A percentile compares a stretch with the other conserved stretches of the same genome.
These are phyloP conservation scores for Gracilaria caudata DNA, from an alignment of 23 red algal species.

Conservation along the genomic window DNA sequence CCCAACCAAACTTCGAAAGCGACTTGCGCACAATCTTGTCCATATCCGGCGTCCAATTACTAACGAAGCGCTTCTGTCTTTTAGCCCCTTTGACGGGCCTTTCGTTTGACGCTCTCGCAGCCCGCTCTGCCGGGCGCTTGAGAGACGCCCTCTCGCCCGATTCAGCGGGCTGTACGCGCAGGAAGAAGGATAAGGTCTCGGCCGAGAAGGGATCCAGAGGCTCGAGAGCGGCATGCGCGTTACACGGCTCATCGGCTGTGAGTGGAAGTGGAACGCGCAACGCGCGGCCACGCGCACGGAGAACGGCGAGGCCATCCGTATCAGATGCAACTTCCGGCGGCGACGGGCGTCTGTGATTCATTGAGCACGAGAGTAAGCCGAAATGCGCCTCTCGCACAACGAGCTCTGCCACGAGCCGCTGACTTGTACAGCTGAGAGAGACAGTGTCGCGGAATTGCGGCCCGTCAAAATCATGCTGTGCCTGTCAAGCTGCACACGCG, in stretches of 20 bases:
- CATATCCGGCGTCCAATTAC: slow-evolving; percentile 67
- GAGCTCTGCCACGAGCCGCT: background rate
- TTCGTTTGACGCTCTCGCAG: background rate
- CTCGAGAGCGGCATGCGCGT: background rate
- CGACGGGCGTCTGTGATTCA: background rate
- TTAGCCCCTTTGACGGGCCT: slow-evolving; percentile 2
- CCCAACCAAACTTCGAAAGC: slow-evolving; percentile 61
- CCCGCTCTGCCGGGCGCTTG: background rate
- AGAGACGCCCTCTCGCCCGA: background rate
- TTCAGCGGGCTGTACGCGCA: background rate
- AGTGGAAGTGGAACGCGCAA: slow-evolving; percentile 14
- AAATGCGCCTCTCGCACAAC: background rate
- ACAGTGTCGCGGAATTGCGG: background rate
- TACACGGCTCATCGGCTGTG: background rate
- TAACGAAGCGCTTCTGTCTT: slow-evolving; percentile 54
- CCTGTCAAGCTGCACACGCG: background rate
- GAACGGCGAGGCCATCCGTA: background rate
- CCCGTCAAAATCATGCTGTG: background rate
- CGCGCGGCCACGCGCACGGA: background rate
- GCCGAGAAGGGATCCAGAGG: slow-evolving; percentile 23
- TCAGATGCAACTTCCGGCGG: background rate
- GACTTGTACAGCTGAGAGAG: background rate
- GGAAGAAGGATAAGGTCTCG: slow-evolving; percentile 10
- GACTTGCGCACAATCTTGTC: slow-evolving; percentile 61
- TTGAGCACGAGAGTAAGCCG: background rate